These are phyloP conservation scores for Saccharomycopsis schoenii DNA, from an alignment of 805 yeast genomes.

Conservation along the genomic window DNA sequence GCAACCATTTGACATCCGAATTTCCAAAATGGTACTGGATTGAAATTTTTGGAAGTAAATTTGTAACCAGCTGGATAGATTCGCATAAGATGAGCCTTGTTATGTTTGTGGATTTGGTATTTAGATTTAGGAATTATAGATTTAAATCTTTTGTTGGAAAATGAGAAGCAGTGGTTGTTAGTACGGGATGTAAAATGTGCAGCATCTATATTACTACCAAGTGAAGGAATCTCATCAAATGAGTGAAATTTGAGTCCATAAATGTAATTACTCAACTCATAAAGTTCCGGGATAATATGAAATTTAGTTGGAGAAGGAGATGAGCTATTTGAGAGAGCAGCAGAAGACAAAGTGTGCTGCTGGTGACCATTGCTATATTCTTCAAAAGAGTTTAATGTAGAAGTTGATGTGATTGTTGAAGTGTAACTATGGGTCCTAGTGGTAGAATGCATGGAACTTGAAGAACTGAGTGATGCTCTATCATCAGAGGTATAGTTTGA, in stretches of 20 bases:
- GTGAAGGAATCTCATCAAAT: slow-evolving; percentile 27
- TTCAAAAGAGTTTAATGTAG: slow-evolving; percentile 19
- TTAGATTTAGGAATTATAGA: slow-evolving; percentile 54
- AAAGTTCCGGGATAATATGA: slow-evolving; percentile 34
- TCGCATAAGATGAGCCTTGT: slow-evolving; percentile 64
- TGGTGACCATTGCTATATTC: not conserved
- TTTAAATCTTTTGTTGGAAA: slow-evolving; percentile 63
- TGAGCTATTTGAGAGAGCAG: not conserved
- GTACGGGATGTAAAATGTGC: slow-evolving; percentile 71
- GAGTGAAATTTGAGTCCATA: slow-evolving; percentile 72
- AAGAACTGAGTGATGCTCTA: not conserved
- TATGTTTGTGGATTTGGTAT: slow-evolving; percentile 53
- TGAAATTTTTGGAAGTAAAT: slow-evolving; percentile 69
- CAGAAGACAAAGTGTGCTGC: not conserved
- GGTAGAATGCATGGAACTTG: not conserved
- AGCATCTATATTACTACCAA: slow-evolving; percentile 27
- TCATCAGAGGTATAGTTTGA: not conserved
- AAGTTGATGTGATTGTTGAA: slow-evolving; percentile 27
- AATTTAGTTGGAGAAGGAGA: slow-evolving; percentile 7
- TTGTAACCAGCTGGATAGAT: slow-evolving; percentile 80
- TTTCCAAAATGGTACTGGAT: slow-evolving; percentile 73
- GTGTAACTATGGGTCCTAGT: slow-evolving; percentile 8
- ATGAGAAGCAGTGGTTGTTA: slow-evolving; percentile 73
- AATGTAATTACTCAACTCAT: slow-evolving; percentile 58
- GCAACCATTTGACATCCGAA: slow-evolving; percentile 93